Evolutionary conservation across 345 rosid species (phyloP), one percentile per base, ranked within the genome.

Genomic region (Sonneratia caseolaris): DNA sequence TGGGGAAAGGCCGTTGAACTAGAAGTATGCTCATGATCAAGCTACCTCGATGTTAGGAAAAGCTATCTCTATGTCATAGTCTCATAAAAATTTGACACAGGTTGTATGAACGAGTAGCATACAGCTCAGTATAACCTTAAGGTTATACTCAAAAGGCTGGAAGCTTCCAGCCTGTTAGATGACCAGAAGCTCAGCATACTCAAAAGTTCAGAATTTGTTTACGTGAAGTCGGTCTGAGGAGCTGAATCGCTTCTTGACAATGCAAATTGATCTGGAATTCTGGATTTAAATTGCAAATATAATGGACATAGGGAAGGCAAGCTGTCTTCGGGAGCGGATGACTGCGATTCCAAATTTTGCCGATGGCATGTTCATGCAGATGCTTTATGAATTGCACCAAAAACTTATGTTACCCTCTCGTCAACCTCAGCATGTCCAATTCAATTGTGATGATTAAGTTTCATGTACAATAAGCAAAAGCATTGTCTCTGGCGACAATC

Each of bases 401-500:
- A 42, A 27, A 27, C 16, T 27, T 32, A 27, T 27, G 32, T 27
- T 27, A 27, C 32, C 32, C 32, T 61, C 66, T 61, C 66, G 27
- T 14, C 66, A 32, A 27, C 66, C 12, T 37, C 66, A 61, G 66
- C 37, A 62, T 2, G 66, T 62, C 3, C 37, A 35, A 59, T 24
- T 24, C 8, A 10, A 59, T 59, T 59, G 64, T n/a, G 7, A 59
- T 59, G 0, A 19, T 36, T 10, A 5, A 71, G 2, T 37, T 24
- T 6, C 40, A 21, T 24, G 40, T 0, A 5, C 38, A 56, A 68
- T 82, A 91, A 72, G 3, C 64, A 75, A 87, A 77, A 40, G 98
- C 97, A 73, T 90, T 71, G 68, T 96, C 97, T 75, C 98, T 97
- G 14, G 98, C 95, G 71, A 91, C 90, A 79, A 94, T 90, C 84